These are phyloP conservation scores for Perkinsus olseni DNA, from an alignment of 169 alveolate species.

Conservation along the genomic window DNA sequence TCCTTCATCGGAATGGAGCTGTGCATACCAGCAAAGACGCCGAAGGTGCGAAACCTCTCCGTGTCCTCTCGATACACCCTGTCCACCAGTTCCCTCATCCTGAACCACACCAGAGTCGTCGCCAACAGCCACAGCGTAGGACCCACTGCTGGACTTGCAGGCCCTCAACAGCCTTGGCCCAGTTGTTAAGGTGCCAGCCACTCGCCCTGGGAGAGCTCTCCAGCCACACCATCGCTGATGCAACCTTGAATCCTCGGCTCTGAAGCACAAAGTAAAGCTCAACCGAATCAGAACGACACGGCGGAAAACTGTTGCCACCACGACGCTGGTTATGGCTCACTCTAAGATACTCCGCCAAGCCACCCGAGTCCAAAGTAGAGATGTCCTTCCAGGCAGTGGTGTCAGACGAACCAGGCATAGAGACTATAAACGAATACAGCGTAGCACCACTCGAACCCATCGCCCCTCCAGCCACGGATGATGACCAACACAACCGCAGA, in stretches of 20 bases:
- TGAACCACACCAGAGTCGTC: background rate
- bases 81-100: background rate
- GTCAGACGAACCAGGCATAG: background rate
- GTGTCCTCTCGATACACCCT: background rate
- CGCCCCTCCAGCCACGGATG: too few species aligned
- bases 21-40: background rate
- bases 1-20: background rate
- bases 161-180: background rate
- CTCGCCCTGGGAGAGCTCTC: background rate
- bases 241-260: background rate
- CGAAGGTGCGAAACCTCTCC: background rate
- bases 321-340: too few species aligned
- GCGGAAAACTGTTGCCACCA: too few species aligned
- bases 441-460: too few species aligned
- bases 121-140: background rate
- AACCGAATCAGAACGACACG: too few species aligned
- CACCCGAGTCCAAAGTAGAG: background rate
- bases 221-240: background rate
- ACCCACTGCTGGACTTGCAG: background rate
- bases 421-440: too few species aligned
- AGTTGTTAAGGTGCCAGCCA: background rate
- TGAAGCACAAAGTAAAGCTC: background rate
- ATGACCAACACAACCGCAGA: background rate
- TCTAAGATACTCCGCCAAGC: background rate
- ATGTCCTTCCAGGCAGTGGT: background rate